These are phyloP conservation scores for Aureobasidium sp. DNA, from an alignment of 2,329 filamentous ascomycete genomes.

Conservation along the genomic window DNA sequence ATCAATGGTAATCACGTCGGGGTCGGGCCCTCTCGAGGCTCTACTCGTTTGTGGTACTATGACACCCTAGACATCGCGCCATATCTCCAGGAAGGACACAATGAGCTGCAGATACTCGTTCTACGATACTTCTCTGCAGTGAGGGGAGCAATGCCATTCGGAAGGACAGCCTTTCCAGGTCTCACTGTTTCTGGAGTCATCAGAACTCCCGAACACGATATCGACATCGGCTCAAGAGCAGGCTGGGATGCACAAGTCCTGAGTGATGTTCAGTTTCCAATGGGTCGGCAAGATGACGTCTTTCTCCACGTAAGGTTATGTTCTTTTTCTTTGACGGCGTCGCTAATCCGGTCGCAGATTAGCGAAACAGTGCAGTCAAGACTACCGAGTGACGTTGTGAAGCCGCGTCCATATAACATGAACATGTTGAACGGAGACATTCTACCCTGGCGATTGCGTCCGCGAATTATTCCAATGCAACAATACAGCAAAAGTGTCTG, in stretches of 20 bases:
- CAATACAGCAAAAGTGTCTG: constrained; percentile 20
- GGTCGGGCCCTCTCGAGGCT: too few relatives aligned
- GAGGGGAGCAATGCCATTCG: too few relatives aligned
- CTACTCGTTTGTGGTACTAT: too few relatives aligned
- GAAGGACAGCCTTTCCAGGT: too few relatives aligned
- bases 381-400: not conserved
- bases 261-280: constrained; percentile 23
- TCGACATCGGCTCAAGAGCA: not conserved
- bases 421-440: constrained; percentile 39
- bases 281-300: constrained; percentile 31
- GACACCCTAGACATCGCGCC: too few relatives aligned
- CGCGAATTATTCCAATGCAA: constrained; percentile 34
- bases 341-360: not conserved
- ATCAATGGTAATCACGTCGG: too few relatives aligned
- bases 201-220: too few relatives aligned
- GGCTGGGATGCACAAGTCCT: not conserved
- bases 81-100: too few relatives aligned
- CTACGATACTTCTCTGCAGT: too few relatives aligned
- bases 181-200: too few relatives aligned
- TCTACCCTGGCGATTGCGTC: constrained; percentile 34
- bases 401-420: not conserved
- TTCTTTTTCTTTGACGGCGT: too few relatives aligned
- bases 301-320: constrained; percentile 36
- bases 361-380: not conserved
- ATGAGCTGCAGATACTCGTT: too few relatives aligned